Evolutionary conservation across 495 filamentous ascomycete species (phyloP).

Genomic region (Aspergillus conjunctus): DNA sequence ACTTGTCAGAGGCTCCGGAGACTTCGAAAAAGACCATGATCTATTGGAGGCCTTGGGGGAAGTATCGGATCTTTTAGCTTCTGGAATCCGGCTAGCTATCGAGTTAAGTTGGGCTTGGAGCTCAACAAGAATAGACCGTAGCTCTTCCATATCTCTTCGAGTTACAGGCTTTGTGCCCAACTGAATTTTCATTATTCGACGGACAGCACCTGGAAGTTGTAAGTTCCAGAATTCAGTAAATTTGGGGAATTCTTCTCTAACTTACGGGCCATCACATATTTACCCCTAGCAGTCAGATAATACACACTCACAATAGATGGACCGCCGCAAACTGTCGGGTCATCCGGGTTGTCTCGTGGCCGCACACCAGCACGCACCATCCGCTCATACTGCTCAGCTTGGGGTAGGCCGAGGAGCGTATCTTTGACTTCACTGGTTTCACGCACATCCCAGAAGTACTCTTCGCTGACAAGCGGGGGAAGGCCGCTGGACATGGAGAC

Average conservation of each 20-base stretch:
- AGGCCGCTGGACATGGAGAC: constrained; percentile 52
- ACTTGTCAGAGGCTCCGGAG: constrained; percentile 31
- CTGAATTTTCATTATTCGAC: constrained; percentile 49
- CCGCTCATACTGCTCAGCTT: constrained; percentile 42
- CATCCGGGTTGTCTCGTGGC: constrained; percentile 47
- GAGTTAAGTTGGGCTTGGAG: constrained; percentile 50
- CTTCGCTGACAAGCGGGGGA: constrained; percentile 47
- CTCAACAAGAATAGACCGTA: constrained; percentile 46
- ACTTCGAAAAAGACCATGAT: constrained; percentile 35
- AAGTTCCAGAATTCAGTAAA: constrained; percentile 7
- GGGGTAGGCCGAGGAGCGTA: constrained; percentile 42
- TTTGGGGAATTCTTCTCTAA: neutral
- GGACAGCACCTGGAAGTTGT: constrained; percentile 41
- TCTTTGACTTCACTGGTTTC: constrained; percentile 52
- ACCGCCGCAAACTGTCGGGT: constrained; percentile 46
- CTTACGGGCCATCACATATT: constrained; percentile 53
- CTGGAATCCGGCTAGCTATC: constrained; percentile 46
- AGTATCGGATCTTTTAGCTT: constrained; percentile 17
- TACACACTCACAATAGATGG: constrained; percentile 52
- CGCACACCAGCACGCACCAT: constrained; percentile 36
- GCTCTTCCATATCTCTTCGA: constrained; percentile 48
- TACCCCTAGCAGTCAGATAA: constrained; percentile 48
- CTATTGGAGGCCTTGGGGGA: constrained; percentile 25
- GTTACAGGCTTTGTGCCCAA: constrained; percentile 48
- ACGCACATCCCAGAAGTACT: constrained; percentile 52